Conservation (phyloP, 306 rosid genomes). For the Cucurbita maxima region DNA sequence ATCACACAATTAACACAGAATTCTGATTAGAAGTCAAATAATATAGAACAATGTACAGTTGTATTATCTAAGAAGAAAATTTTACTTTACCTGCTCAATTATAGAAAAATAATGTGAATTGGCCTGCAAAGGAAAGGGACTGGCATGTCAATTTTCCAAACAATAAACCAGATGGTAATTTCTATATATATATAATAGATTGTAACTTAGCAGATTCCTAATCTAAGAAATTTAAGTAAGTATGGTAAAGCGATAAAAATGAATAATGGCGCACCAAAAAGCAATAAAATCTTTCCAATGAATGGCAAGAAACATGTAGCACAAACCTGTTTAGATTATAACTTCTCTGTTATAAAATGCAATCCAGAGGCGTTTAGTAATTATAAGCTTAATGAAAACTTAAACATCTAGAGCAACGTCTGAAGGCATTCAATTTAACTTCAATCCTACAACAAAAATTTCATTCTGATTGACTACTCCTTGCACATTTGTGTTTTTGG, state of each 20-base stretch:
- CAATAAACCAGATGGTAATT: background rate
- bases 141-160: conserved; percentile 1
- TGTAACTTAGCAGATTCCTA: background rate
- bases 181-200: background rate
- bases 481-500: background rate
- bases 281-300: background rate
- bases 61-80: conserved; percentile 7
- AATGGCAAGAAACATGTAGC: background rate
- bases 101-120: conserved; percentile 86
- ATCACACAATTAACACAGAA: background rate
- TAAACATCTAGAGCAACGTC: background rate
- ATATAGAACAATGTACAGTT: background rate
- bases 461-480: background rate
- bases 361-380: background rate
- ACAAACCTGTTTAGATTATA: background rate
- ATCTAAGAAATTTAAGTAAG: background rate
- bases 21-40: background rate
- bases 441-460: background rate
- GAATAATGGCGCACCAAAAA: background rate
- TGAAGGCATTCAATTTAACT: background rate
- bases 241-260: background rate
- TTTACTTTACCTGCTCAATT: conserved; percentile 77
- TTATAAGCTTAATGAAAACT: background rate
- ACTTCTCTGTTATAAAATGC: background rate
- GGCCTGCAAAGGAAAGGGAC: conserved; percentile 55